Conservation (phyloP, 225 moss, liverwort and hornwort genomes). For the Takakia lepidozioides region DNA sequence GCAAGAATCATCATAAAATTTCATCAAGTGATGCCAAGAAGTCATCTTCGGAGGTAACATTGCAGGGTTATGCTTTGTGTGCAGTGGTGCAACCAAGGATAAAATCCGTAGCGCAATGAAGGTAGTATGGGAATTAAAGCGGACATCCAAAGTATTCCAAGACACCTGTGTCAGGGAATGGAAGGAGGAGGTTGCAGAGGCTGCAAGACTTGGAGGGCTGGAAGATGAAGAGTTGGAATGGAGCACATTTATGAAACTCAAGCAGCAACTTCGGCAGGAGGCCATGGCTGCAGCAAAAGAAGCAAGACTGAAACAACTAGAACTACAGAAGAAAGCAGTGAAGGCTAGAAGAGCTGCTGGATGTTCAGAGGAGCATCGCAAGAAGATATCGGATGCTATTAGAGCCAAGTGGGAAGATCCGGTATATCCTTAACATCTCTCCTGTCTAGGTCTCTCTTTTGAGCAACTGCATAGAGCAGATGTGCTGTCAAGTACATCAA, state of each 20-base stretch:
- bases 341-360: conserved; percentile 7
- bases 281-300: neutral
- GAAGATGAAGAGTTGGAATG: conserved; percentile 35
- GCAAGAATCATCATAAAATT: too few species aligned
- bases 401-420: conserved; percentile 53
- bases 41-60: neutral
- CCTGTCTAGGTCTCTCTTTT: too few species aligned
- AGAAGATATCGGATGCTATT: conserved; percentile 40
- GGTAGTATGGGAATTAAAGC: conserved; percentile 29
- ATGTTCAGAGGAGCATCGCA: conserved; percentile 23
- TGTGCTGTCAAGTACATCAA: too few species aligned
- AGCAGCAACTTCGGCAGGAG: conserved; percentile 7
- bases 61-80: neutral
- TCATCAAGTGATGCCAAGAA: too few species aligned
- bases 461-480: too few species aligned
- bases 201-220: conserved; percentile 26
- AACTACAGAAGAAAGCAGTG: neutral
- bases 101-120: conserved; percentile 30
- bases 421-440: conserved; percentile 27
- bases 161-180: conserved; percentile 26
- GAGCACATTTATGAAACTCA: conserved; percentile 20
- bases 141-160: conserved; percentile 18
- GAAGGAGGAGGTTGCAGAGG: conserved; percentile 33
- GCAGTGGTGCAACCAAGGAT: conserved; percentile 33
- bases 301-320: neutral